Conservation (phyloP, 768 basidiomycete genomes). For the Ephemerocybe angulata region DNA sequence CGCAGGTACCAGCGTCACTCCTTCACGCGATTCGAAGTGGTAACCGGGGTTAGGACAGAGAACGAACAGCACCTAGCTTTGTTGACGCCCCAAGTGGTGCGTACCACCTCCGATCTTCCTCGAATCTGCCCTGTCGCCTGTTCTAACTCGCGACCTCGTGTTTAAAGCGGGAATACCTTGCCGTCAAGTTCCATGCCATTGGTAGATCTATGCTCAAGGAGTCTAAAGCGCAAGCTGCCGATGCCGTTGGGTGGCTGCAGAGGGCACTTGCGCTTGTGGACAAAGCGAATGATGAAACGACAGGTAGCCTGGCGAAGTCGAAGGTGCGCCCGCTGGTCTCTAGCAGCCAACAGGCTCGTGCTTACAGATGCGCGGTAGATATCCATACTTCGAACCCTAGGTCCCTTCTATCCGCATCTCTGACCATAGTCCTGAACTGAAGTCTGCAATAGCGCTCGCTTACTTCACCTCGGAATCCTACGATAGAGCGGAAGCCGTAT, state of each 20-base stretch:
- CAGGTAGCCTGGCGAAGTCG: conserved; percentile 51
- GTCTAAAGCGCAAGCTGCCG: conserved; percentile 31
- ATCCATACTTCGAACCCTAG: conserved; percentile 69
- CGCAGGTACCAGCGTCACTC: conserved; percentile 51
- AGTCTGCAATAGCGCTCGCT: conserved; percentile 60
- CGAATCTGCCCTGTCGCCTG: conserved; percentile 19
- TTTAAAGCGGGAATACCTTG: conserved; percentile 67
- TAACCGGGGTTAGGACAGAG: conserved; percentile 32
- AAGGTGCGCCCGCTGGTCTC: conserved; percentile 46
- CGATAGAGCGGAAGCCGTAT: conserved; percentile 74
- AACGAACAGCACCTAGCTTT: conserved; percentile 62
- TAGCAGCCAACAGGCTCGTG: conserved; percentile 12
- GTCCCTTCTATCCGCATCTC: no score
- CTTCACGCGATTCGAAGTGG: not conserved
- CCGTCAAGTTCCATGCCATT: conserved; percentile 71
- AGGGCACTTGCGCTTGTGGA: conserved; percentile 74
- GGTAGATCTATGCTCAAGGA: conserved; percentile 64
- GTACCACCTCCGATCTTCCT: conserved; percentile 21
- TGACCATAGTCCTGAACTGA: no score
- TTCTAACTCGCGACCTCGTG: conserved; percentile 20
- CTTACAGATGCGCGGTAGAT: conserved; percentile 38
- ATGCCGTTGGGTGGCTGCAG: conserved; percentile 73
- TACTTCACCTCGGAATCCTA: conserved; percentile 73
- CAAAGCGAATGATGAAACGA: conserved; percentile 53
- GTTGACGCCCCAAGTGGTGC: conserved; percentile 67